These are phyloP conservation scores for Scortechinia acanthostroma DNA, from an alignment of 2,329 filamentous ascomycete species.

Conservation along the genomic window DNA sequence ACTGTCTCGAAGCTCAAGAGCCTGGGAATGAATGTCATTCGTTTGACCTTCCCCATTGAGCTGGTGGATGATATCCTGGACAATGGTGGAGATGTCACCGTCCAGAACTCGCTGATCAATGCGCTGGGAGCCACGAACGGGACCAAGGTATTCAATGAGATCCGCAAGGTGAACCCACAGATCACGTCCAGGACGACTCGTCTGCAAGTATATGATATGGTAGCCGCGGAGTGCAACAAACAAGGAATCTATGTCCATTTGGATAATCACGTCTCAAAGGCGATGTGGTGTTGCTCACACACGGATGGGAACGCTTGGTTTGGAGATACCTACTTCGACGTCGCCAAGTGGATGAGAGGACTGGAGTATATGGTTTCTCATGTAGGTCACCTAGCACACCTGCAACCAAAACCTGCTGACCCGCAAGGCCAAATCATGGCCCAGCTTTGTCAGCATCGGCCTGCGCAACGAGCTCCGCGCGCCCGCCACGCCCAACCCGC, in stretches of 20 bases:
- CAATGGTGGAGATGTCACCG: conserved; percentile 36
- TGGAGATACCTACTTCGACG: conserved; percentile 49
- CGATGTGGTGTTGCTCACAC: conserved; percentile 41
- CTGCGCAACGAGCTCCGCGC: conserved; percentile 45
- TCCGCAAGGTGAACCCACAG: conserved; percentile 46
- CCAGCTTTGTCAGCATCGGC: conserved; percentile 36
- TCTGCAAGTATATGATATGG: conserved; percentile 30
- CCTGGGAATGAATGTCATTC: conserved; percentile 55
- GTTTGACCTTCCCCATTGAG: conserved; percentile 56
- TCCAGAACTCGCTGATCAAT: conserved; percentile 32
- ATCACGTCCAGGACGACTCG: conserved; percentile 46
- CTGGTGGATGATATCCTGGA: conserved; percentile 52
- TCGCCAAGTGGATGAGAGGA: conserved; percentile 52
- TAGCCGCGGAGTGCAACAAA: too few species aligned
- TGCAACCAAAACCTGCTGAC: conserved; percentile 9
- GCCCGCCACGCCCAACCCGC: conserved; percentile 23
- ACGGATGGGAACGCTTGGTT: conserved; percentile 53
- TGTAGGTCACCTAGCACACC: conserved; percentile 21
- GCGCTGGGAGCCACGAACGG: conserved; percentile 44
- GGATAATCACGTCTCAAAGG: too few species aligned
- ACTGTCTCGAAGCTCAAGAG: conserved; percentile 49
- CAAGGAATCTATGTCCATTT: too few species aligned
- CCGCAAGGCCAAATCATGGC: conserved; percentile 36
- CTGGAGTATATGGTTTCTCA: conserved; percentile 52
- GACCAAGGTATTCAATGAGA: conserved; percentile 35